These are phyloP conservation scores for Cicer bijugum DNA, from an alignment of 306 rosid genomes.

Conservation along the genomic window DNA sequence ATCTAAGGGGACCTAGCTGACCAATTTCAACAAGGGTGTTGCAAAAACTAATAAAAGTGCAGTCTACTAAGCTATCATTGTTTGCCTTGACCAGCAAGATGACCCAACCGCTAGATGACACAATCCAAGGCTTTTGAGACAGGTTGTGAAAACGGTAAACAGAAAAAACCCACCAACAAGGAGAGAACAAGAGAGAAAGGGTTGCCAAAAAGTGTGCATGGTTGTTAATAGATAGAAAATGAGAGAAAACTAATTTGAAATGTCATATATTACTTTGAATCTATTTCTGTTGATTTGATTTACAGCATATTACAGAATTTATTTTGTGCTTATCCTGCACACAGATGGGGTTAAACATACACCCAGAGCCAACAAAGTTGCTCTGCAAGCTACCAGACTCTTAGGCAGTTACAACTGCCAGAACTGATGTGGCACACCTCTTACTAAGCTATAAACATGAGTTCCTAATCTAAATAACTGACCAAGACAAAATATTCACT, in stretches of 20 bases:
- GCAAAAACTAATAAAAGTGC: too few species aligned
- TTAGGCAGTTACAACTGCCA: not conserved
- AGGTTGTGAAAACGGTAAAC: not conserved
- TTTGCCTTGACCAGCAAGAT: not conserved
- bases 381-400: not conserved
- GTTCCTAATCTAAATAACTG: not conserved
- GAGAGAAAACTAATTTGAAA: too few species aligned
- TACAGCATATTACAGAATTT: not conserved
- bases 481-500: not conserved
- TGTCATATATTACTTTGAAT: too few species aligned
- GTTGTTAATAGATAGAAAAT: not conserved
- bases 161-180: not conserved
- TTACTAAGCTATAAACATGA: too few species aligned
- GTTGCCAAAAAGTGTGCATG: not conserved
- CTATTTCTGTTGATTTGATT: not conserved
- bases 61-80: too few species aligned
- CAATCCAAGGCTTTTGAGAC: not conserved
- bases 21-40: too few species aligned
- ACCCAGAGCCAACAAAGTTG: not conserved
- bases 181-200: not conserved
- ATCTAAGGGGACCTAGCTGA: too few species aligned
- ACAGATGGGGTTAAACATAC: not conserved
- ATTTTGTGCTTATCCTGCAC: not conserved
- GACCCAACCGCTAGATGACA: not conserved
- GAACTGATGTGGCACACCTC: not conserved